Evolutionary conservation across 129 eudicot genomes (phyloP).

Genomic region (Dittrichia graveolens): DNA sequence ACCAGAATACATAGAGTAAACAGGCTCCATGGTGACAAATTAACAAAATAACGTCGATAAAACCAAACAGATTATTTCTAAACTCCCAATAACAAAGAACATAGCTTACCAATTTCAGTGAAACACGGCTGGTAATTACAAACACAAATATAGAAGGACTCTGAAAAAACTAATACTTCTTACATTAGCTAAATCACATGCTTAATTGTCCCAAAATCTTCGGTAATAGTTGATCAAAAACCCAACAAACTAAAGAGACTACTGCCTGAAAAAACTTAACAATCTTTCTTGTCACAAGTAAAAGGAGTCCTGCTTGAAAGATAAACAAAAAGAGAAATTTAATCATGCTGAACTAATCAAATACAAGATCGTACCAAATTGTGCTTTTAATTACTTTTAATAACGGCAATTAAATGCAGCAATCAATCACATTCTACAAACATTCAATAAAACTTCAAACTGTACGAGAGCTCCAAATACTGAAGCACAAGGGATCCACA

Average conservation of each 20-base stretch:
- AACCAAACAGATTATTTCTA: slow-evolving; percentile 13
- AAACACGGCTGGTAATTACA: slow-evolving; percentile 20
- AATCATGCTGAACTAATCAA: slow-evolving; percentile 32
- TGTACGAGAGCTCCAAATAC: slow-evolving; percentile 23
- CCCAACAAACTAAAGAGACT: too few species aligned
- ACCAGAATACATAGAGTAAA: not conserved
- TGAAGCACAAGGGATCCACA: slow-evolving; percentile 25
- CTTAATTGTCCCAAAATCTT: slow-evolving; percentile 1
- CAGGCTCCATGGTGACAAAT: not conserved
- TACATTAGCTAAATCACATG: slow-evolving; percentile 13
- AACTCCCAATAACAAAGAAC: slow-evolving; percentile 8
- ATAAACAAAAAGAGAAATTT: slow-evolving; percentile 22
- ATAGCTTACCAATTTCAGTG: slow-evolving; percentile 15
- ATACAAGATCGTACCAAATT: slow-evolving; percentile 24
- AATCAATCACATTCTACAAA: slow-evolving; percentile 25
- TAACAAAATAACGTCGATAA: not conserved
- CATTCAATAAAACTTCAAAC: slow-evolving; percentile 19
- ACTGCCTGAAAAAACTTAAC: slow-evolving; percentile 24
- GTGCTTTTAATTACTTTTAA: slow-evolving; percentile 20
- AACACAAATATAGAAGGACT: slow-evolving; percentile 19
- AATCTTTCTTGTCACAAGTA: slow-evolving; percentile 28
- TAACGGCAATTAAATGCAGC: slow-evolving; percentile 31
- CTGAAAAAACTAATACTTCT: slow-evolving; percentile 23
- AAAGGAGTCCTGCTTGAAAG: slow-evolving; percentile 23
- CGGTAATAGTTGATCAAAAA: not conserved